phyloP scores from a whole-genome alignment of 106 monocot species.

The Amphibolis antarctica region DNA sequence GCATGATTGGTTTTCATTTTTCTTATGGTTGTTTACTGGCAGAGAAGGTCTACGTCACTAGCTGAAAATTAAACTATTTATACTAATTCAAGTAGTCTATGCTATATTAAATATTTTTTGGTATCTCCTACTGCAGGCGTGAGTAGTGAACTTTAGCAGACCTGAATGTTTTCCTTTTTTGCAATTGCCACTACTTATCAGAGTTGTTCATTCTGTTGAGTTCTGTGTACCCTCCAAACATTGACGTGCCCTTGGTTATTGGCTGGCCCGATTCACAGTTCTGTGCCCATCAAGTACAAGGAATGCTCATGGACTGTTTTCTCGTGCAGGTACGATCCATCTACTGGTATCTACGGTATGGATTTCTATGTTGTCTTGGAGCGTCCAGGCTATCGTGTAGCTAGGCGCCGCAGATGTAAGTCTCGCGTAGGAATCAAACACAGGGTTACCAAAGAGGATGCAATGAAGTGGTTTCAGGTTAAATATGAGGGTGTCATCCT shows the following conservation, averaged over 20 bases:
- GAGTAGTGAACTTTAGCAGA: too few species aligned
- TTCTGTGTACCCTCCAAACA: background rate
- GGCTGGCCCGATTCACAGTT: too few species aligned
- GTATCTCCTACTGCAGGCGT: too few species aligned
- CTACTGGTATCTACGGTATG: slow-evolving; percentile 67
- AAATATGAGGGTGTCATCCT: slow-evolving; percentile 77
- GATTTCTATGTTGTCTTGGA: slow-evolving; percentile 56
- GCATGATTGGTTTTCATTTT: too few species aligned
- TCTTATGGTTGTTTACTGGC: too few species aligned
- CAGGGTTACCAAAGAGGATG: slow-evolving; percentile 60
- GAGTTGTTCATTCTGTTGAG: background rate
- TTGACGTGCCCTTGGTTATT: too few species aligned
- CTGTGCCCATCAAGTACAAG: too few species aligned
- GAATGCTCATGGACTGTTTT: slow-evolving; percentile 19
- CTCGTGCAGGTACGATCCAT: slow-evolving; percentile 38
- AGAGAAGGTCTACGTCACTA: too few species aligned
- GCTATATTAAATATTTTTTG: too few species aligned
- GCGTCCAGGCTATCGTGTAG: slow-evolving; percentile 43
- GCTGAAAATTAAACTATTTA: too few species aligned
- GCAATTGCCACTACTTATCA: background rate
- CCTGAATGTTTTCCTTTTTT: too few species aligned
- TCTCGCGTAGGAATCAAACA: slow-evolving; percentile 56
- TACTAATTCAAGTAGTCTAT: too few species aligned
- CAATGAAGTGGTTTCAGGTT: slow-evolving; percentile 88
- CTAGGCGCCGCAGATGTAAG: slow-evolving; percentile 48